Conservation (phyloP, 768 basidiomycete species). For the Collybia sp. region DNA sequence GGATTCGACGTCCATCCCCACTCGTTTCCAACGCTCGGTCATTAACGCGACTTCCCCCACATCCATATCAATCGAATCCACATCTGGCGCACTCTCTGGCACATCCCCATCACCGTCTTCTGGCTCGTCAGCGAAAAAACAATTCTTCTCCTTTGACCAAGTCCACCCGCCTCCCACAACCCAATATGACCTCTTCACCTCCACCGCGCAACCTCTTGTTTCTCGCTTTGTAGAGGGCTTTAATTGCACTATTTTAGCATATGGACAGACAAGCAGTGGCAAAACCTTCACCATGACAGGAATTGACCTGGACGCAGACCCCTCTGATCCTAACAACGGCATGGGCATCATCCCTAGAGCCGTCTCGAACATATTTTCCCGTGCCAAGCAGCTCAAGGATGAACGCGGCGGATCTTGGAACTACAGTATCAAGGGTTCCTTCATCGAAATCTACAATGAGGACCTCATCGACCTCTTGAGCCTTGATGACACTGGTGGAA, state of each 20-base stretch:
- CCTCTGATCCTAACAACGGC: constrained; percentile 72
- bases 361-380: constrained; percentile 81
- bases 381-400: constrained; percentile 71
- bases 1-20: constrained; percentile 82
- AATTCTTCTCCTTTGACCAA: constrained; percentile 89
- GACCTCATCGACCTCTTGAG: constrained; percentile 94
- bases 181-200: constrained; percentile 82
- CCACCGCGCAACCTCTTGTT: constrained; percentile 81
- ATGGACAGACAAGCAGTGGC: constrained; percentile 95
- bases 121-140: constrained; percentile 63
- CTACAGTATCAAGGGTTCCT: constrained; percentile 81
- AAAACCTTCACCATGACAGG: constrained; percentile 99
- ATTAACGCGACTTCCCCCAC: constrained; percentile 73
- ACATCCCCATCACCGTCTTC: constrained; percentile 38
- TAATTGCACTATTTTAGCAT: constrained; percentile 97
- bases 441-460: constrained; percentile 98
- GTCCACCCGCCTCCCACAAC: constrained; percentile 84
- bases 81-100: constrained; percentile 44
- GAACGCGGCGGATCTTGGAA: constrained; percentile 75
- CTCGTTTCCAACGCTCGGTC: constrained; percentile 89
- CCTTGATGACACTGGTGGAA: constrained; percentile 62
- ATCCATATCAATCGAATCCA: constrained; percentile 79
- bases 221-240: constrained; percentile 89
- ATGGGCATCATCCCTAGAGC: constrained; percentile 97
- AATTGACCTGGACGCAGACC: constrained; percentile 83